Base-by-base conservation (phyloP, 805 yeast species). In the Barnettozyma californica region DNA sequence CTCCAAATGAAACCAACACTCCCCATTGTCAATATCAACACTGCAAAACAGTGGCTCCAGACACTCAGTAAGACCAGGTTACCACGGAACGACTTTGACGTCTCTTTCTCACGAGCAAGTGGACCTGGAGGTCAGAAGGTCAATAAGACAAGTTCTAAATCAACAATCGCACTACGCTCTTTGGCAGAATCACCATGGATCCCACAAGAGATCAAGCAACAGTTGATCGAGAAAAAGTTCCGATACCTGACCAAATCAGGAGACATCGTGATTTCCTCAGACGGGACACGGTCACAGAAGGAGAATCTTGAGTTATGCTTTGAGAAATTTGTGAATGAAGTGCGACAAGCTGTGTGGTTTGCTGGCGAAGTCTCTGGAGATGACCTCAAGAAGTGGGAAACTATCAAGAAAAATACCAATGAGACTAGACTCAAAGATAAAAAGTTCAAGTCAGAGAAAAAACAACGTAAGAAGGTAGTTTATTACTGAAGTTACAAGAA, bases 61-160 rank as follows among this genome's bases (percentile, higher is more conserved):
- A 37, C 45, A 0, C 64, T 73, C 47, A 53, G 13, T 10, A 6
- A 34, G 18, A 9, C 20, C 8, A 35, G 5, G 9, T 6, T 47
- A 4, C 50, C 47, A 4, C 27, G 25, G 8, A 19, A 21, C 26
- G 25, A 27, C n/a, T 83, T 83, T 56, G 65, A 67, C 2, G 59
- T 76, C 2, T 53, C 71, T 4, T 83, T 66, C 58, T 69, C 80
- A 46, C 64, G 91, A 49, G 76, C 94, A 0, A 78, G 90, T 31
- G 95, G 95, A 0, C 88, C 95, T 0, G 95, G 96, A 1, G 96
- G 96, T 0, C 95, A 87, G 56, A 84, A 88, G 59, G 95, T 88
- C 10, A 87, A 87, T 63, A 87, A 87, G 56, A 73, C 68, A 48
- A 73, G 69, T 27, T 75, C 86, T 1, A 83, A 87, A 57, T 87